A percentile compares a stretch with the other conserved stretches of the same genome.
These are phyloP conservation scores for Sugiyamaella japonica DNA, from an alignment of 1,139 yeast genomes.

Conservation along the genomic window DNA sequence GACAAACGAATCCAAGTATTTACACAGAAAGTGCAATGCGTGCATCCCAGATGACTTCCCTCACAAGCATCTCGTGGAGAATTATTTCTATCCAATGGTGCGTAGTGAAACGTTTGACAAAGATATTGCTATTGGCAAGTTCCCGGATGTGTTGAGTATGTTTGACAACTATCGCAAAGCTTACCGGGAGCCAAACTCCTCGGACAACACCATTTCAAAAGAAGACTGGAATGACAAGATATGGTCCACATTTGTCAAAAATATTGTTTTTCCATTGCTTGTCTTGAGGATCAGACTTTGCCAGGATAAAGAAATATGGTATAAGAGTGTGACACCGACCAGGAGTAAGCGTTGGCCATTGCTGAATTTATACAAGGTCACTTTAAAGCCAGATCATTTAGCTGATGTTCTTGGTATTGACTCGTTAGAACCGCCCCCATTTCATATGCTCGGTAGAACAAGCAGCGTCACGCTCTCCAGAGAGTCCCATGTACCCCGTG, in stretches of 20 bases:
- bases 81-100: constrained; percentile 26
- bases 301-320: constrained; percentile 18
- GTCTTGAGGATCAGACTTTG: constrained; percentile 9
- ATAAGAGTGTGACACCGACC: constrained; percentile 7
- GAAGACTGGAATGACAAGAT: not conserved
- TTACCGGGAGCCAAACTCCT: not conserved
- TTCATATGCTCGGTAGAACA: not conserved
- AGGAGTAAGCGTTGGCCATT: not conserved
- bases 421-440: not conserved
- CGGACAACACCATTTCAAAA: not conserved
- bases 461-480: not conserved
- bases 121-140: not conserved
- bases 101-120: not conserved
- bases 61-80: constrained; percentile 18
- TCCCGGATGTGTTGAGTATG: constrained; percentile 5
- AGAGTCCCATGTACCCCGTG: not conserved
- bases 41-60: constrained; percentile 29
- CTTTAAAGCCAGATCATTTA: constrained; percentile 3
- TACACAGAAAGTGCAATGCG: constrained; percentile 23
- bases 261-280: constrained; percentile 15
- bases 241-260: constrained; percentile 15
- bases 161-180: constrained; percentile 7
- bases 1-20: constrained; percentile 29
- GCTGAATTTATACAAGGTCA: constrained; percentile 10
- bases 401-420: constrained; percentile 2